phyloP scores from a whole-genome alignment of 2,329 filamentous ascomycete genomes.

The Venturia effusa region DNA sequence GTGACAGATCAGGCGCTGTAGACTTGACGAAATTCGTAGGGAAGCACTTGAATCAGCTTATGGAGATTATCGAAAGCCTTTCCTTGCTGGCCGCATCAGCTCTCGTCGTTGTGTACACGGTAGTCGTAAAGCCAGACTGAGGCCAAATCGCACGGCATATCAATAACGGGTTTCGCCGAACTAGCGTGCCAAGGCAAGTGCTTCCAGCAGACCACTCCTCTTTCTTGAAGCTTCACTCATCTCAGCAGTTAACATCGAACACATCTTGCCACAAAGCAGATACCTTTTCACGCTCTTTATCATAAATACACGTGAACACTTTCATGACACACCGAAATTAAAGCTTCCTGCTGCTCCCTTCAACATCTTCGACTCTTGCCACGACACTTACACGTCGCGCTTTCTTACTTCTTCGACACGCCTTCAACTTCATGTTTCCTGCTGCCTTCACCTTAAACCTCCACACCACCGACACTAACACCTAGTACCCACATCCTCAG shows the following conservation, averaged over 20 bases:
- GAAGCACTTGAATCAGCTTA: not conserved
- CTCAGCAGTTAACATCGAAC: not conserved
- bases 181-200: not conserved
- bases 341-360: not conserved
- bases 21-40: not conserved
- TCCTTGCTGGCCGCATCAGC: not conserved
- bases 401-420: not conserved
- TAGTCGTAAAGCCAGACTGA: not conserved
- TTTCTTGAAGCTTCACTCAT: not conserved
- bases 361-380: not conserved
- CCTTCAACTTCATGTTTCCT: slow-evolving; percentile 5
- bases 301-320: not conserved
- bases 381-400: not conserved
- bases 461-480: slow-evolving; percentile 2
- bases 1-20: not conserved
- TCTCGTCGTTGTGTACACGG: not conserved
- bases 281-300: not conserved
- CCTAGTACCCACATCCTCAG: not conserved
- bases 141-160: not conserved
- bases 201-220: not conserved
- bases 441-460: not conserved
- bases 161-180: not conserved
- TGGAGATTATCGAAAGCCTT: not conserved
- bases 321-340: not conserved
- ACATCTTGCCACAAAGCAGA: not conserved